Base-by-base conservation (phyloP, 768 basidiomycete genomes). In the Suillus subalutaceus region DNA sequence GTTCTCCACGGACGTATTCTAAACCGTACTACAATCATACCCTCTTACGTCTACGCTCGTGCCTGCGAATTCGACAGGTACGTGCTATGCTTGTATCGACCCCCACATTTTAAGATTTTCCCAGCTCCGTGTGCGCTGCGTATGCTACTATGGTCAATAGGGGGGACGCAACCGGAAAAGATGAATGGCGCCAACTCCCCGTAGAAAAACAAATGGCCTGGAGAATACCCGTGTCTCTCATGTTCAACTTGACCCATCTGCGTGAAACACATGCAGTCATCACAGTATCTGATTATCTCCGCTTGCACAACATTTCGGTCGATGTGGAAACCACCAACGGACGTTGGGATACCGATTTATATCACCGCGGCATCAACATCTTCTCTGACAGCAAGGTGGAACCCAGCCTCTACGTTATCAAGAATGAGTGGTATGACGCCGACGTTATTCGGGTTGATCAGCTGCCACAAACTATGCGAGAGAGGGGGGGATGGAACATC, bases 31-130 rank as follows among this genome's bases (percentile, higher is more conserved):
- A 76, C 82, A 18, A 75, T 85, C 46, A 44, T 85, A 13, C 83
- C 84, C 2, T 80, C 83, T 4, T 81, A 79, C 65, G 74, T 84
- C 32, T 85, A 85, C 41, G 82, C 83, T 12, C 80, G 83, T 32
- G 78, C 78, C 0, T 84, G 84, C 71, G 80, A 83, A 64, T 78
- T 76, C 30, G 75, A 78, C 30, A 32, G 72, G 75, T 75, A 53
- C n/a, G 75, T 37, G 20, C 4, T 41, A 13, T 5, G 44, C 43
- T 26, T 60, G 20, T 4, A n/a, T 10, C 48, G 48, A 10, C 2
- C 53, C 20, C 58, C 62, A 38, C 67, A 10, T 37, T 26, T 23
- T 69, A 30, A 40, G 23, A 26, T 2, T 35, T 62, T 30, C 13
- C 38, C 56, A 80, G 79, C 20, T 43, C 62, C 13, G 79, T 79